These are phyloP conservation scores for Rhodotorula sp. DNA, from an alignment of 1,284 basidiomycete species.

Conservation along the genomic window DNA sequence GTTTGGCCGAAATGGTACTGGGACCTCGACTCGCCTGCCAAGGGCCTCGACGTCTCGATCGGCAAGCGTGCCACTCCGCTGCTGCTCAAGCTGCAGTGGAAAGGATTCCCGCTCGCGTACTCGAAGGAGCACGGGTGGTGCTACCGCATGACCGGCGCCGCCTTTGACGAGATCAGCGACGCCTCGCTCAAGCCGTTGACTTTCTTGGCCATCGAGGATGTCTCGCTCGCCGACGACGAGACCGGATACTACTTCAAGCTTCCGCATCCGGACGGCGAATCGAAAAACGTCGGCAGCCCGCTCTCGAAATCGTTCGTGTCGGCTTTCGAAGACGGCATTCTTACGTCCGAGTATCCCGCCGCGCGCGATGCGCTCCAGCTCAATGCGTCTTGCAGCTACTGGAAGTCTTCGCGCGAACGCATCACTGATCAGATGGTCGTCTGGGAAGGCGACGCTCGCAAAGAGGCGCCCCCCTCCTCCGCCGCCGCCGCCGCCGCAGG, in stretches of 20 bases:
- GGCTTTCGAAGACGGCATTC: conserved; percentile 77
- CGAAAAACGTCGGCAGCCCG: conserved; percentile 89
- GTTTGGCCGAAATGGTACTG: conserved; percentile 92
- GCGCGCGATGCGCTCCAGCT: conserved; percentile 83
- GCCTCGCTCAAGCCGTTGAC: conserved; percentile 39
- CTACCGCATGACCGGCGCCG: conserved; percentile 65
- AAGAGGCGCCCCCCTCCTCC: conserved; percentile 10
- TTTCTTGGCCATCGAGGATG: conserved; percentile 66
- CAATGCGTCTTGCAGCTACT: conserved; percentile 95
- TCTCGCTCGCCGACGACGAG: conserved; percentile 55
- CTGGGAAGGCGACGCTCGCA: conserved; percentile 60
- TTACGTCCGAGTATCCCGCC: conserved; percentile 61
- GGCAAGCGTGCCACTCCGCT: conserved; percentile 80
- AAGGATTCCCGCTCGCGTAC: conserved; percentile 77
- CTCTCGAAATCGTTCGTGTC: conserved; percentile 86
- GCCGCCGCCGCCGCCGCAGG: conserved; percentile 16
- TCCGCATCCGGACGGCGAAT: conserved; percentile 92
- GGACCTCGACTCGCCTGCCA: conserved; percentile 63
- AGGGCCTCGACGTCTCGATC: conserved; percentile 75
- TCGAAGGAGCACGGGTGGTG: conserved; percentile 90
- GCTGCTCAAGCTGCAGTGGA: conserved; percentile 83
- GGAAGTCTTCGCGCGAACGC: conserved; percentile 91
- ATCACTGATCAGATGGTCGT: conserved; percentile 92
- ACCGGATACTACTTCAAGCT: conserved; percentile 77
- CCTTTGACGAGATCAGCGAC: conserved; percentile 35